These are phyloP conservation scores for Prosopis cineraria DNA, from an alignment of 306 rosid genomes.

Conservation along the genomic window DNA sequence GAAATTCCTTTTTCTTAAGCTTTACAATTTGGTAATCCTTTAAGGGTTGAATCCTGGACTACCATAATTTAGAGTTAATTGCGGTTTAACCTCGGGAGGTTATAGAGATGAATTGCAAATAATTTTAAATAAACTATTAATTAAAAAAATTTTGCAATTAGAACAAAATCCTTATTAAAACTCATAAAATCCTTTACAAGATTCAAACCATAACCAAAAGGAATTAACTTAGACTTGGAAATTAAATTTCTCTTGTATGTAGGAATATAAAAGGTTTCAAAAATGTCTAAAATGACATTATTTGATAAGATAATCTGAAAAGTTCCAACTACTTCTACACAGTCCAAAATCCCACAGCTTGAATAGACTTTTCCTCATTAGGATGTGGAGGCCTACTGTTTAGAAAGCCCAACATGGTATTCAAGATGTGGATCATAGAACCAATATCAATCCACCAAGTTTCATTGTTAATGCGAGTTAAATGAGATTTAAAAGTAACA, in stretches of 20 bases:
- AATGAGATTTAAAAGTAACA: background rate
- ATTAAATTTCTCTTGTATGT: too few species aligned
- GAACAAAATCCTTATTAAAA: background rate
- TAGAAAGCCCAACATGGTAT: background rate
- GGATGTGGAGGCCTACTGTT: background rate
- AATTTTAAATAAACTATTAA: too few species aligned
- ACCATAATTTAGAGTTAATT: too few species aligned
- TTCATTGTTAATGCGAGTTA: background rate
- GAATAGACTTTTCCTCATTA: background rate
- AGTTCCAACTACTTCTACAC: background rate
- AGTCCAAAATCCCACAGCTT: too few species aligned
- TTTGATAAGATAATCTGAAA: too few species aligned
- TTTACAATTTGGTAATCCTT: too few species aligned
- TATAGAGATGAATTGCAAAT: background rate
- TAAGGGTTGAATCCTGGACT: too few species aligned
- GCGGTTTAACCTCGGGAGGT: too few species aligned
- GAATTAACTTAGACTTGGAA: background rate
- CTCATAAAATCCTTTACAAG: background rate
- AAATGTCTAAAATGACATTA: background rate
- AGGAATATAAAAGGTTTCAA: background rate
- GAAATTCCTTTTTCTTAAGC: too few species aligned
- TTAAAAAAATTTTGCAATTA: background rate
- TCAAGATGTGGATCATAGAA: background rate
- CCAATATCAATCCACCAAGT: background rate
- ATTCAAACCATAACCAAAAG: too few species aligned